These are phyloP conservation scores for Eudorina sp. DNA, from an alignment of 139 green algal genomes.

Conservation along the genomic window DNA sequence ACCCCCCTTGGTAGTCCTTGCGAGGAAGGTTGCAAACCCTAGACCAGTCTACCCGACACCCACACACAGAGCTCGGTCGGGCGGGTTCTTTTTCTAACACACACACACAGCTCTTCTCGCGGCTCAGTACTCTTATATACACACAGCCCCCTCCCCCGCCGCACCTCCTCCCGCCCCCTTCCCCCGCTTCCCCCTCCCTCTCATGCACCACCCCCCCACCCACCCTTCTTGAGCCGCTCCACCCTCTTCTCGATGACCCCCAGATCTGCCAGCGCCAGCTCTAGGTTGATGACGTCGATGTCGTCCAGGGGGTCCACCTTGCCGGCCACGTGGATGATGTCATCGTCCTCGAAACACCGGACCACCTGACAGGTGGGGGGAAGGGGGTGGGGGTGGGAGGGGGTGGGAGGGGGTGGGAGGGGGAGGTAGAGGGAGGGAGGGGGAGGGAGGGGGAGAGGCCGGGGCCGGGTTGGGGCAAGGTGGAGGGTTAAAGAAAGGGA, in stretches of 20 bases:
- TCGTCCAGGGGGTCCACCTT: slow-evolving; percentile 80
- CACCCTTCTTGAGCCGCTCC: slow-evolving; percentile 90
- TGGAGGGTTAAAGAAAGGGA: no score
- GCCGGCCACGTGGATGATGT: slow-evolving; percentile 95
- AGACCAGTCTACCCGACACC: no score
- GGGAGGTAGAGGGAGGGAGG: not conserved
- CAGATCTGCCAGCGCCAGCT: slow-evolving; percentile 95
- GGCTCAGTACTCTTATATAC: no score
- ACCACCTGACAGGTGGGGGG: slow-evolving; percentile 86
- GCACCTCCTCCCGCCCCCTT: not conserved
- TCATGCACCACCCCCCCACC: not conserved
- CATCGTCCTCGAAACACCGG: slow-evolving; percentile 96
- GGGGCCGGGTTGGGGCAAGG: no score
- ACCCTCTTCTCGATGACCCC: slow-evolving; percentile 89
- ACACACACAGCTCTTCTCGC: no score
- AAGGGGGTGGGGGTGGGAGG: not conserved
- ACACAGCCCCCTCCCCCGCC: not conserved
- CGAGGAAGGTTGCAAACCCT: no score
- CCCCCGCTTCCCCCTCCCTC: not conserved
- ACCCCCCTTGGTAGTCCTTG: no score
- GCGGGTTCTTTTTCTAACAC: no score
- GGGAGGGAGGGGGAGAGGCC: not conserved
- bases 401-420: not conserved
- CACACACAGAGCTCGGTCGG: no score
- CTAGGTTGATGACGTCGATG: slow-evolving; percentile 95